A percentile compares a stretch with the other conserved stretches of the same genome.
phyloP scores from a whole-genome alignment of 2,329 filamentous ascomycete genomes.

The Fusarium piperis region DNA sequence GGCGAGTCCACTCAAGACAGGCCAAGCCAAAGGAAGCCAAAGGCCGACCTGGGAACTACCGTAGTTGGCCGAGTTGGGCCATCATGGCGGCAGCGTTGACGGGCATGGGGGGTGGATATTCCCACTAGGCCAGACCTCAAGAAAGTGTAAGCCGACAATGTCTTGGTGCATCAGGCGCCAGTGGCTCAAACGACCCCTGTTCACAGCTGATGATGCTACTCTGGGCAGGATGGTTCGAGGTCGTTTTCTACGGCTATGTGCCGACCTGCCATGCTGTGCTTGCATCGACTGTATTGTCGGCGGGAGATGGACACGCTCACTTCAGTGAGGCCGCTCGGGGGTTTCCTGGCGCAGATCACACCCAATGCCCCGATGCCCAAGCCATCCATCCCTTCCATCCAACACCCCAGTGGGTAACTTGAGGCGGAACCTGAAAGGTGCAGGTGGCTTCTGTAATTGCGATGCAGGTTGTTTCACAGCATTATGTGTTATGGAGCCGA shows the following conservation, averaged over 20 bases:
- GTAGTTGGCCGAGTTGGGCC: conserved; percentile 23
- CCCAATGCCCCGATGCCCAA: conserved; percentile 13
- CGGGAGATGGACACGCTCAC: conserved; percentile 28
- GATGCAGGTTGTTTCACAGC: conserved; percentile 27
- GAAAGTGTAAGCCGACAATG: conserved; percentile 12
- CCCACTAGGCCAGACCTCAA: conserved; percentile 18
- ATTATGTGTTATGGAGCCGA: conserved; percentile 6
- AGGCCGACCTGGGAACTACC: conserved; percentile 34
- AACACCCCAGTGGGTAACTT: conserved; percentile 4
- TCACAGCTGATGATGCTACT: conserved; percentile 4
- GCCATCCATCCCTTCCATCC: conserved; percentile 16
- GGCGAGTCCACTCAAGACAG: background rate
- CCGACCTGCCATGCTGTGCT: background rate
- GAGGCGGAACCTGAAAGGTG: conserved; percentile 28
- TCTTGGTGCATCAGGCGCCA: conserved; percentile 10
- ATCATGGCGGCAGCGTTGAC: conserved; percentile 34
- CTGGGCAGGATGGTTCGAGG: conserved; percentile 3
- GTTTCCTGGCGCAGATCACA: conserved; percentile 26
- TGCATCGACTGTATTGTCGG: background rate
- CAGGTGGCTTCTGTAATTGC: conserved; percentile 28
- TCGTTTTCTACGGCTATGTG: background rate
- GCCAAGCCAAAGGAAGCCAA: conserved; percentile 21
- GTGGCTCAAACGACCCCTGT: conserved; percentile 23
- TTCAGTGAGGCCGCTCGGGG: conserved; percentile 16
- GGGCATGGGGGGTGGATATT: conserved; percentile 26